These are phyloP conservation scores for Auriscalpium orientale DNA, from an alignment of 768 basidiomycete genomes.

Conservation along the genomic window DNA sequence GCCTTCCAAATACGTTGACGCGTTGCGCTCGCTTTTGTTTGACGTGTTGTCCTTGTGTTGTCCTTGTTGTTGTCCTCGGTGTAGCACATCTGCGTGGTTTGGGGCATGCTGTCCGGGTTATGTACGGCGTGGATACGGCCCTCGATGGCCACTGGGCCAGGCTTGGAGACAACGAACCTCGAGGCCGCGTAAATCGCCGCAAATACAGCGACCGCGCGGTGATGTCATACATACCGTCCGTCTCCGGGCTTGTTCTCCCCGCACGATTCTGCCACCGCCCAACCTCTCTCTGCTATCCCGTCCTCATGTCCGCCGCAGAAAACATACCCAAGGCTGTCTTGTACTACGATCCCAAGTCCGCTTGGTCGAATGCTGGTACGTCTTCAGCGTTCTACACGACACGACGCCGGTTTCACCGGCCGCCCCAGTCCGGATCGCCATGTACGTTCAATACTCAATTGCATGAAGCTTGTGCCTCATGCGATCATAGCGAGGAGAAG, in stretches of 20 bases:
- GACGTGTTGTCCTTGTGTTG: background rate
- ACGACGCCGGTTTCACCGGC: background rate
- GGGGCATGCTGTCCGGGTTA: background rate
- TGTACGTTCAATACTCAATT: slow-evolving; percentile 8
- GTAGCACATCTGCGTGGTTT: background rate
- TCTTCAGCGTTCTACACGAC: background rate
- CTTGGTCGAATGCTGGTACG: slow-evolving; percentile 63
- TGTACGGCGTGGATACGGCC: background rate
- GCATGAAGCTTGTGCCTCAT: background rate
- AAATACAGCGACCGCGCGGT: background rate
- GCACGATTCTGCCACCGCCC: background rate
- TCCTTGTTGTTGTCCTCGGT: background rate
- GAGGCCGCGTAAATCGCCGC: background rate
- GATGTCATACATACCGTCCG: background rate
- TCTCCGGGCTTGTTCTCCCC: too few species aligned
- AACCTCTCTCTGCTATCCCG: background rate
- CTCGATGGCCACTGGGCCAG: background rate
- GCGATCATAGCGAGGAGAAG: slow-evolving; percentile 52
- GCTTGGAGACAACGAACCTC: background rate
- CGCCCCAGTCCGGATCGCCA: slow-evolving; percentile 7
- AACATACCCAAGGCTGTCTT: slow-evolving; percentile 69
- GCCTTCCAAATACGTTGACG: background rate
- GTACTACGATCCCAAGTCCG: slow-evolving; percentile 54
- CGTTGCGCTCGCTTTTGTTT: background rate
- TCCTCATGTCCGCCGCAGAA: background rate